These are phyloP conservation scores for Phytophthora hybrid DNA, from an alignment of 352 stramenopile species.

Conservation along the genomic window DNA sequence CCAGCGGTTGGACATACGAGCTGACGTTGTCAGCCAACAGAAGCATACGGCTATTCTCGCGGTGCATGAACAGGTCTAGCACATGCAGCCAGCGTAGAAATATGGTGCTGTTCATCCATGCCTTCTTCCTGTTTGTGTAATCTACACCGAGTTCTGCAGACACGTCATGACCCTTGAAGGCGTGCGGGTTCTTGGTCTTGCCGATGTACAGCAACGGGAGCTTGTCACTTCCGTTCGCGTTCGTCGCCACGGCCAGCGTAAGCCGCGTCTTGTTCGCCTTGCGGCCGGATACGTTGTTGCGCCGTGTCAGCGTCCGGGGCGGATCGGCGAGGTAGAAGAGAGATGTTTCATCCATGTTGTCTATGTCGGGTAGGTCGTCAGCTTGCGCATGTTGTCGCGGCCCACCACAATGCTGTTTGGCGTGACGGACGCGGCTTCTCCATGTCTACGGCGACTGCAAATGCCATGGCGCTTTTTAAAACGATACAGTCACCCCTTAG, in stretches of 20 bases:
- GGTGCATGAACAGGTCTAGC: too few relatives aligned
- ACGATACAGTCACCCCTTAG: background rate
- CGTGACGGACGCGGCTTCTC: background rate
- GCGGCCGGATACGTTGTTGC: background rate
- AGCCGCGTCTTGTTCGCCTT: background rate
- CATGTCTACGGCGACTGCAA: background rate
- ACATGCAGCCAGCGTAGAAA: too few relatives aligned
- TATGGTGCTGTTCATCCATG: too few relatives aligned
- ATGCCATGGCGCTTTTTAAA: background rate
- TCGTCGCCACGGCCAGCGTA: background rate
- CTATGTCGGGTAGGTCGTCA: background rate
- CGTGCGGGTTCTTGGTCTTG: background rate
- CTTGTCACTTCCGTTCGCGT: background rate
- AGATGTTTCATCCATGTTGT: background rate
- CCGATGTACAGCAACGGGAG: background rate
- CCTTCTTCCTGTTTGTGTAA: too few relatives aligned
- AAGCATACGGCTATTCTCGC: too few relatives aligned
- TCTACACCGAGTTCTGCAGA: too few relatives aligned
- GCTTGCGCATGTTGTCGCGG: background rate
- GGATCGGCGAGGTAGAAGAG: background rate
- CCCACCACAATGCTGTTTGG: background rate
- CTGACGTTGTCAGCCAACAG: too few relatives aligned
- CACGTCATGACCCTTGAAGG: too few relatives aligned
- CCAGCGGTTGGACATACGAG: too few relatives aligned
- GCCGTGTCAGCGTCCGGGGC: background rate